Evolutionary conservation across 164 flowering plant genomes (phyloP).

Genomic region (Aristolochia contorta): DNA sequence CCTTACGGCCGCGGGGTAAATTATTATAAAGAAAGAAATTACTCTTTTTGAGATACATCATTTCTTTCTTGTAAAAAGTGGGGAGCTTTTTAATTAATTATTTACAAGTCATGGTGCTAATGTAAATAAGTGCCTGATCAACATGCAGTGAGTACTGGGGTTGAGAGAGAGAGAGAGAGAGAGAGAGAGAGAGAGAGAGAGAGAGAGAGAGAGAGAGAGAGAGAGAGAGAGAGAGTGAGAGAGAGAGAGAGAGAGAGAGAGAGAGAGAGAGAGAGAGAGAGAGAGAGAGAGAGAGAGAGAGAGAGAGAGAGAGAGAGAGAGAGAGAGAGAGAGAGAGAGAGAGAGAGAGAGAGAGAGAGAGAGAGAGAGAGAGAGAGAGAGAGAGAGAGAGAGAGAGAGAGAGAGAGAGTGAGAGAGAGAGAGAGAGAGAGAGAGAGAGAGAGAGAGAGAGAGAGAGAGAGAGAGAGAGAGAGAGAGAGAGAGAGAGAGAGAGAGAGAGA

Average conservation of each 20-base stretch:
- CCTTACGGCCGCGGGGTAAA: slow-evolving; percentile 8
- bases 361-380: slow-evolving; percentile 13
- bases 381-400: slow-evolving; percentile 12
- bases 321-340: slow-evolving; percentile 11
- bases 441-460: slow-evolving; percentile 11
- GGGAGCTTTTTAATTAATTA: slow-evolving; percentile 6
- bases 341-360: slow-evolving; percentile 13
- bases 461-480: slow-evolving; percentile 11
- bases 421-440: slow-evolving; percentile 10
- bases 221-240: slow-evolving; percentile 11
- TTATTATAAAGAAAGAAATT: not conserved
- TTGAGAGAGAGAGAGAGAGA: slow-evolving; percentile 12
- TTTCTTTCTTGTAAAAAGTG: slow-evolving; percentile 30
- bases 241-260: slow-evolving; percentile 11
- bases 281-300: slow-evolving; percentile 11
- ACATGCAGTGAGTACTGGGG: slow-evolving; percentile 1
- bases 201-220: slow-evolving; percentile 12
- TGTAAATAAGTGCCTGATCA: not conserved
- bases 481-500: slow-evolving; percentile 10
- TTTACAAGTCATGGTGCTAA: slow-evolving; percentile 3
- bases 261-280: slow-evolving; percentile 10
- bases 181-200: slow-evolving; percentile 11
- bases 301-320: slow-evolving; percentile 9
- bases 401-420: slow-evolving; percentile 12
- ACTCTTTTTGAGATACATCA: slow-evolving; percentile 21